These are phyloP conservation scores for Gossypium davidsonii DNA, from an alignment of 441 rosid species.

Conservation along the genomic window DNA sequence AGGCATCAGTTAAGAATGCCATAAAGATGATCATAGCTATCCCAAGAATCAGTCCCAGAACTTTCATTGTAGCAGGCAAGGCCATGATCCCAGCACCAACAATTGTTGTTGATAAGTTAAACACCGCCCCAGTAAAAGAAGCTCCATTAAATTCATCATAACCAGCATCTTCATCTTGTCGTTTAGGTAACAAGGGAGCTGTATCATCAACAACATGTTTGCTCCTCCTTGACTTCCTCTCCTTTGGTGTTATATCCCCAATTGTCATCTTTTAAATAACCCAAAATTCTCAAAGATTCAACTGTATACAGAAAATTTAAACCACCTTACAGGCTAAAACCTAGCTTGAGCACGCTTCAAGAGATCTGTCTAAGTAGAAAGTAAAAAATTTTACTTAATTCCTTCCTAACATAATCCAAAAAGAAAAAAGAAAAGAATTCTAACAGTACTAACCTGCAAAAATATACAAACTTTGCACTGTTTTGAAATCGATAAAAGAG, in stretches of 20 bases:
- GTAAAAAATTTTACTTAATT: background rate
- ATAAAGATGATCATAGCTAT: conserved; percentile 70
- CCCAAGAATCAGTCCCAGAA: conserved; percentile 78
- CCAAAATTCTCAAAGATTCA: conserved; percentile 2
- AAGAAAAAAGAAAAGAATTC: background rate
- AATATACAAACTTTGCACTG: background rate
- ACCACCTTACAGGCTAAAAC: background rate
- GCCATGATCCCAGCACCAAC: conserved; percentile 99
- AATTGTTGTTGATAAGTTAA: conserved; percentile 81
- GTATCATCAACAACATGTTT: conserved; percentile 42
- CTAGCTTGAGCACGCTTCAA: background rate
- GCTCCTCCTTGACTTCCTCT: conserved; percentile 41
- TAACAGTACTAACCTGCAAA: background rate
- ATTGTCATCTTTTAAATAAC: conserved; percentile 53
- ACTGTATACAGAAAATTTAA: background rate
- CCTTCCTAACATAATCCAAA: background rate
- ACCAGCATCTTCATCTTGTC: conserved; percentile 39
- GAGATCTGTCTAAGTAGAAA: background rate
- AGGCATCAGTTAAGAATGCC: conserved; percentile 94
- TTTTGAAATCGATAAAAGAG: background rate
- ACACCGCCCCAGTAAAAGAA: conserved; percentile 92
- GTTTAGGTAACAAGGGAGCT: conserved; percentile 65
- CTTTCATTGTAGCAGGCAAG: conserved; percentile 93
- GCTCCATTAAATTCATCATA: conserved; percentile 90
- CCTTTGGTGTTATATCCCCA: conserved; percentile 41